phyloP scores from a whole-genome alignment of 176 grass and related monocot species.

The Oryza meridionalis region DNA sequence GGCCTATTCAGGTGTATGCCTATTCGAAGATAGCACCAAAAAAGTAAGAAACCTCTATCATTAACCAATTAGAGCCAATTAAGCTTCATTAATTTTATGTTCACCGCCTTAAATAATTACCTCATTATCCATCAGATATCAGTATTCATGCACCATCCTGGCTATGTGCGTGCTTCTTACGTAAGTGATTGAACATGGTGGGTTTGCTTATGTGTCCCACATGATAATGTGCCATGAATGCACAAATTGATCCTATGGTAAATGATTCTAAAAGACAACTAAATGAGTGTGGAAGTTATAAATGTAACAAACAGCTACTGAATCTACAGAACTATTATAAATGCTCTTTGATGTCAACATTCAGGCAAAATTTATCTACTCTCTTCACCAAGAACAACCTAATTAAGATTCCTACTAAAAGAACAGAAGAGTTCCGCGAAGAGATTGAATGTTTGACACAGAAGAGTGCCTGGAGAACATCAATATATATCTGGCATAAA shows the following conservation, averaged over 20 bases:
- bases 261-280: constrained; percentile 25
- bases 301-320: constrained; percentile 2
- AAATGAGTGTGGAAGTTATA: background rate
- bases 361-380: background rate
- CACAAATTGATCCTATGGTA: constrained; percentile 13
- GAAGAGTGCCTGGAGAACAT: constrained; percentile 10
- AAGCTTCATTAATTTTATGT: background rate
- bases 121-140: constrained; percentile 15
- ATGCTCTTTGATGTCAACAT: background rate
- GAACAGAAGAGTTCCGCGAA: constrained; percentile 1
- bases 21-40: constrained; percentile 29
- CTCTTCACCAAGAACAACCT: background rate
- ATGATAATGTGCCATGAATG: constrained; percentile 1
- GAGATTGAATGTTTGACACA: background rate
- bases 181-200: constrained; percentile 11
- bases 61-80: background rate
- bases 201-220: background rate
- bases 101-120: constrained; percentile 6
- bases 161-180: background rate
- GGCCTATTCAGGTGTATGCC: background rate
- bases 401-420: constrained; percentile 1
- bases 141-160: constrained; percentile 4
- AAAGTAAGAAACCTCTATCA: constrained; percentile 14
- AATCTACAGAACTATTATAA: constrained; percentile 18
- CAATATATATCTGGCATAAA: constrained; percentile 5